A percentile compares a stretch with the other conserved stretches of the same genome.
Evolutionary conservation across 768 basidiomycete genomes (phyloP).

Genomic region (Dacryopinax primogenitus): DNA sequence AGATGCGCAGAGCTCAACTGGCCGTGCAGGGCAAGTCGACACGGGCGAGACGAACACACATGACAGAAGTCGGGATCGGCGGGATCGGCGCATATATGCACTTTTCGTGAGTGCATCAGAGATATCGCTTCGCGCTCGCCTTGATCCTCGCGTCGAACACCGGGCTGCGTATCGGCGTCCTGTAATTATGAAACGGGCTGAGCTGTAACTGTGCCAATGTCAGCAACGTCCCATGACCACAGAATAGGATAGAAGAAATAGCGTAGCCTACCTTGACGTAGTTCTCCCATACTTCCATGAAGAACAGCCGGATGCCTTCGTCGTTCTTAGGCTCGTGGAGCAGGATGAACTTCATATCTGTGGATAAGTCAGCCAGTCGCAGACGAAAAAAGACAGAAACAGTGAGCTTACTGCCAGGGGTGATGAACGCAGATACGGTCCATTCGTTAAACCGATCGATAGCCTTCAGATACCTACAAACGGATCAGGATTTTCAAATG

Average conservation of each 20-base stretch:
- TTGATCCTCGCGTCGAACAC: slow-evolving; percentile 76
- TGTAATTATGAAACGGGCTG: slow-evolving; percentile 94
- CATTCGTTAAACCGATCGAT: slow-evolving; percentile 99
- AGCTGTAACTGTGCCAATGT: slow-evolving; percentile 50
- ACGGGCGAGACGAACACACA: too few species aligned
- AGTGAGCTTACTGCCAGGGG: slow-evolving; percentile 68
- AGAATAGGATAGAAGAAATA: neutral
- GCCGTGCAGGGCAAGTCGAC: too few species aligned
- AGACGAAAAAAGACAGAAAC: slow-evolving; percentile 17
- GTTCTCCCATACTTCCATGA: slow-evolving; percentile 91
- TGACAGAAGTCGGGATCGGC: too few species aligned
- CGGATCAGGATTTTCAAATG: slow-evolving; percentile 15
- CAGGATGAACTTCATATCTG: slow-evolving; percentile 91
- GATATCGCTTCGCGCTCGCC: slow-evolving; percentile 72
- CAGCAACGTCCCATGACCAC: neutral
- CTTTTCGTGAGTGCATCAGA: slow-evolving; percentile 31
- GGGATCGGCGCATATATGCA: neutral
- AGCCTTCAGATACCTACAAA: slow-evolving; percentile 75
- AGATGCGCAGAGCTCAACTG: too few species aligned
- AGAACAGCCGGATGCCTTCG: slow-evolving; percentile 86
- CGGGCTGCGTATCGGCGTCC: slow-evolving; percentile 63
- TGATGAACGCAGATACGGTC: slow-evolving; percentile 93
- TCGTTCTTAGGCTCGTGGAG: slow-evolving; percentile 95
- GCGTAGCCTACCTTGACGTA: slow-evolving; percentile 71
- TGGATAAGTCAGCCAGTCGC: slow-evolving; percentile 12